Evolutionary conservation across 2,329 filamentous ascomycete species (phyloP).

Genomic region (Alternaria solani): DNA sequence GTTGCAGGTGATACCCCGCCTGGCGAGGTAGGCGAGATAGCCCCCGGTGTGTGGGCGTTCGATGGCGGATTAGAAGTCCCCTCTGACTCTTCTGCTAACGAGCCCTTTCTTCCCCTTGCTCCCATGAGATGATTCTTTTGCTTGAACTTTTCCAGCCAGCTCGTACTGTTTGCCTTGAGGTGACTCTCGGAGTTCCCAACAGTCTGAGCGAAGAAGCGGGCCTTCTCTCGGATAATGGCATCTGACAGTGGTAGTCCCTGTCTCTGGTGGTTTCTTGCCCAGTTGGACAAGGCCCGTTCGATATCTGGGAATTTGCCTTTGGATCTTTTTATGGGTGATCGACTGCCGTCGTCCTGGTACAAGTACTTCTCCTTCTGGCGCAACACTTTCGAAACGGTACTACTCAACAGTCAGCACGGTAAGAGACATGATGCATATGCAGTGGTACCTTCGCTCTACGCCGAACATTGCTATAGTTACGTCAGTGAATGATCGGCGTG

Average conservation of each 20-base stretch:
- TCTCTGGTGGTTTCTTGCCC: conserved; percentile 82
- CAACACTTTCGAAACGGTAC: conserved; percentile 98
- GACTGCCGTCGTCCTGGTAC: conserved; percentile 78
- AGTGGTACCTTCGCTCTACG: conserved; percentile 88
- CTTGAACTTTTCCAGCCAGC: conserved; percentile 96
- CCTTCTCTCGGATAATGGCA: conserved; percentile 84
- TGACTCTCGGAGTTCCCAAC: conserved; percentile 76
- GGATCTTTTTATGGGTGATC: conserved; percentile 79
- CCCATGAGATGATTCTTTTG: conserved; percentile 76
- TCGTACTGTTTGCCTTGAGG: conserved; percentile 73
- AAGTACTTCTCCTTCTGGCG: conserved; percentile 95
- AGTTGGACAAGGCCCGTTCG: conserved; percentile 87
- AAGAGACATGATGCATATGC: conserved; percentile 12
- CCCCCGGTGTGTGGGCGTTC: conserved; percentile 68
- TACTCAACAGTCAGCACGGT: conserved; percentile 53
- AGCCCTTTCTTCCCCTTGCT: conserved; percentile 63
- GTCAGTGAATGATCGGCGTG: conserved; percentile 39
- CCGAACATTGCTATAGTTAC: conserved; percentile 76
- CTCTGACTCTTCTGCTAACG: conserved; percentile 72
- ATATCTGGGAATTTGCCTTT: conserved; percentile 92
- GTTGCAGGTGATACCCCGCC: conserved; percentile 73
- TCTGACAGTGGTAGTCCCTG: conserved; percentile 78
- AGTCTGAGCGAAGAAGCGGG: conserved; percentile 78
- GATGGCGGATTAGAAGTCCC: conserved; percentile 65
- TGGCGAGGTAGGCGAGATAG: conserved; percentile 77